Evolutionary conservation across 805 yeast genomes (phyloP).

Genomic region (Yamadazyma paraphyllophila): DNA sequence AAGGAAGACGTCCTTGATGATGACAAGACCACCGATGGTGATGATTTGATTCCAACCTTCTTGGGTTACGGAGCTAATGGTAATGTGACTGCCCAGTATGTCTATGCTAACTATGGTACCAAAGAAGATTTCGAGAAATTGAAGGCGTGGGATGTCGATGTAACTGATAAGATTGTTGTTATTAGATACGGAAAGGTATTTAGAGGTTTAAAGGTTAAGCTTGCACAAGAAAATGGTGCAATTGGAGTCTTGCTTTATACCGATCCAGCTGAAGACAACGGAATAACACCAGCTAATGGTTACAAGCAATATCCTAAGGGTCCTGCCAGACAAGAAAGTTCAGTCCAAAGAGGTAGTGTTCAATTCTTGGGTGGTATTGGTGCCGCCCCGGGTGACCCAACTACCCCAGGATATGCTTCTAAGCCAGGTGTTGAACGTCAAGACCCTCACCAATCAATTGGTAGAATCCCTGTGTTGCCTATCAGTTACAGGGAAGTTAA

Average conservation of each 20-base stretch:
- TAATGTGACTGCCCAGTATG: constrained; percentile 51
- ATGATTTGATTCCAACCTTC: constrained; percentile 47
- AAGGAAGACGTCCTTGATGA: constrained; percentile 47
- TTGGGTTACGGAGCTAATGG: constrained; percentile 69
- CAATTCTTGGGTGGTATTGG: constrained; percentile 51
- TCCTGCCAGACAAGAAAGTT: constrained; percentile 59
- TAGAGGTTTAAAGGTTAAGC: constrained; percentile 56
- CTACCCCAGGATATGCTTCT: constrained; percentile 71
- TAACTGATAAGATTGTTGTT: constrained; percentile 58
- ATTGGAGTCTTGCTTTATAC: constrained; percentile 56
- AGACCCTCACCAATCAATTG: constrained; percentile 35
- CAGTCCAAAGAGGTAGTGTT: constrained; percentile 62
- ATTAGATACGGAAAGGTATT: constrained; percentile 51
- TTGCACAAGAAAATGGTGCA: constrained; percentile 64
- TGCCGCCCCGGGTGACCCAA: constrained; percentile 69
- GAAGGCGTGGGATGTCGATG: constrained; percentile 36
- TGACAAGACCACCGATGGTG: constrained; percentile 38
- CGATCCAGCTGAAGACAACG: constrained; percentile 61
- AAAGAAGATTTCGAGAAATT: constrained; percentile 51
- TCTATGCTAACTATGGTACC: constrained; percentile 62
- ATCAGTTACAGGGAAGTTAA: constrained; percentile 43
- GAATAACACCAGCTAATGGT: constrained; percentile 55
- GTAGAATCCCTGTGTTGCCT: constrained; percentile 42
- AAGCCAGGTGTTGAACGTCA: constrained; percentile 37
- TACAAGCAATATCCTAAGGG: constrained; percentile 60